phyloP scores from a whole-genome alignment of 441 rosid species.

The Jatropha podagrica region DNA sequence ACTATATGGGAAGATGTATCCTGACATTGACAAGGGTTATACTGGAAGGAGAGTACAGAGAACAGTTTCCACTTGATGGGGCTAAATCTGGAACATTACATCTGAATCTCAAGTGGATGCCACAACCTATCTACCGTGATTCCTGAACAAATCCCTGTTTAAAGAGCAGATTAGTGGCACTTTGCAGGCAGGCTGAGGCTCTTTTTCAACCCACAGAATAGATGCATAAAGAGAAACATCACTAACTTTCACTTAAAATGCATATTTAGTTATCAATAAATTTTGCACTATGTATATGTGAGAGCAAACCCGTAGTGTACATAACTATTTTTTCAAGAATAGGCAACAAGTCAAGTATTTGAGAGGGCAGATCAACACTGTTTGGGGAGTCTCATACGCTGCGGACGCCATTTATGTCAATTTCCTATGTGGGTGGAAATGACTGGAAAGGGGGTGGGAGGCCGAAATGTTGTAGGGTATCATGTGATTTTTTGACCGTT shows the following conservation, averaged over 20 bases:
- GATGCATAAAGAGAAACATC: not conserved
- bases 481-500: not conserved
- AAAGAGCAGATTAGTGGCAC: not conserved
- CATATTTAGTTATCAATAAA: not conserved
- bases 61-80: slow-evolving; percentile 56
- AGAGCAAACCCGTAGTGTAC: slow-evolving; percentile 12
- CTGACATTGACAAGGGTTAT: slow-evolving; percentile 85
- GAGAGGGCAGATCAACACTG: too few species aligned
- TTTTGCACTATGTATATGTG: not conserved
- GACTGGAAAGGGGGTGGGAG: not conserved
- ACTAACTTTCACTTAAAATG: not conserved
- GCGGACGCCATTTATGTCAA: not conserved
- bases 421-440: not conserved
- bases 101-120: slow-evolving; percentile 84
- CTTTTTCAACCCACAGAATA: not conserved
- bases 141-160: slow-evolving; percentile 31
- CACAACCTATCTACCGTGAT: slow-evolving; percentile 87
- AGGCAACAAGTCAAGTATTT: not conserved
- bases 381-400: not conserved
- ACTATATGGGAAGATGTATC: slow-evolving; percentile 86
- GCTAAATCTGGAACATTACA: slow-evolving; percentile 67
- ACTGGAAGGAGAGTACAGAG: slow-evolving; percentile 82
- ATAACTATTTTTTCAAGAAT: slow-evolving; percentile 19
- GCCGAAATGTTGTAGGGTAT: not conserved
- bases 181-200: not conserved